Percentiles rank a stretch among this genome's conserved stretches.
These are phyloP conservation scores for Macaranga tanarius DNA, from an alignment of 441 rosid genomes.

Conservation along the genomic window DNA sequence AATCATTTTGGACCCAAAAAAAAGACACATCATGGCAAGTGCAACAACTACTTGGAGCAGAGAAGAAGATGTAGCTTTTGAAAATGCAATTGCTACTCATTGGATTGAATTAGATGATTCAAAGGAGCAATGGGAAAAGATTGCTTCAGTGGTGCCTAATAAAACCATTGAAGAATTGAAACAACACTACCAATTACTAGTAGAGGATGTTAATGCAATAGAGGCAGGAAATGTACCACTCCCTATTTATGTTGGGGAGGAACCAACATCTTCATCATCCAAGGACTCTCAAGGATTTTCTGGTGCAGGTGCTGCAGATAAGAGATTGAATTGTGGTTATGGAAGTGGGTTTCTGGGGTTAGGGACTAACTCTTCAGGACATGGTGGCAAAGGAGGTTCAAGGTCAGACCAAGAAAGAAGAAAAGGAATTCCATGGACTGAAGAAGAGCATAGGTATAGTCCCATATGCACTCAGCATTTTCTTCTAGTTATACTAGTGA, in stretches of 20 bases:
- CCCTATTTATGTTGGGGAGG: slow-evolving; percentile 60
- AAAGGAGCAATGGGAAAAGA: slow-evolving; percentile 60
- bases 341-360: slow-evolving; percentile 48
- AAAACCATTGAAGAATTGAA: slow-evolving; percentile 56
- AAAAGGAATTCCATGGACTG: slow-evolving; percentile 96
- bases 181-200: slow-evolving; percentile 55
- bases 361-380: slow-evolving; percentile 49
- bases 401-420: slow-evolving; percentile 88
- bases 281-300: slow-evolving; percentile 40
- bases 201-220: slow-evolving; percentile 67
- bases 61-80: slow-evolving; percentile 78
- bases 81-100: slow-evolving; percentile 65
- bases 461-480: background rate
- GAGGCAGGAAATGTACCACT: slow-evolving; percentile 64
- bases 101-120: slow-evolving; percentile 40
- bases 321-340: slow-evolving; percentile 47
- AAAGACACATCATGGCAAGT: slow-evolving; percentile 43
- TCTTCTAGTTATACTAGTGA: background rate
- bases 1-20: background rate
- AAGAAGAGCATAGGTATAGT: slow-evolving; percentile 88
- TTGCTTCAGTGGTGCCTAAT: slow-evolving; percentile 60
- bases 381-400: slow-evolving; percentile 59
- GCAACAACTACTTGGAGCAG: slow-evolving; percentile 55
- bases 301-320: slow-evolving; percentile 35
- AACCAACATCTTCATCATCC: slow-evolving; percentile 35